Percentiles rank a stretch among this genome's conserved stretches.
phyloP scores from a whole-genome alignment of 352 stramenopile species.

The Globisporangium acanthophoron region DNA sequence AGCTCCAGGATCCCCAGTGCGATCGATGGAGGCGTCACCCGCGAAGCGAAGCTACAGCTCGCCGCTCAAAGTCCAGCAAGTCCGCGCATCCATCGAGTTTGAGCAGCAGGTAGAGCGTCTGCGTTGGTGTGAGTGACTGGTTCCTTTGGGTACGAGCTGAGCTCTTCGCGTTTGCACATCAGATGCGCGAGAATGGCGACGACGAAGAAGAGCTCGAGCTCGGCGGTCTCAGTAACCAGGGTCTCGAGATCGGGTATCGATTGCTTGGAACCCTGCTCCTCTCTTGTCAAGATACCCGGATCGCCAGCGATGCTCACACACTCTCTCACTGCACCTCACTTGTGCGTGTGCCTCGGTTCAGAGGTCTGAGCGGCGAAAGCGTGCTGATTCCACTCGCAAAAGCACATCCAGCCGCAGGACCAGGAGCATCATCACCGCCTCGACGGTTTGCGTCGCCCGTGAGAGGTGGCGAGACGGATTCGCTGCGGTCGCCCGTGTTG shows the following conservation, averaged over 20 bases:
- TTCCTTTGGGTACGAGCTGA: background rate
- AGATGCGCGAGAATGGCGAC: background rate
- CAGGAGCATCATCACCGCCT: conserved; percentile 2
- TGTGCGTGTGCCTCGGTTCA: background rate
- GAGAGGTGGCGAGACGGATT: background rate
- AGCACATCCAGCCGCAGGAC: conserved; percentile 1
- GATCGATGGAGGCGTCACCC: background rate
- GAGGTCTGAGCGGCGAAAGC: conserved; percentile 25
- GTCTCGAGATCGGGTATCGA: conserved; percentile 6
- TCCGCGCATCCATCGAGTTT: background rate
- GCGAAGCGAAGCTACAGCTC: background rate
- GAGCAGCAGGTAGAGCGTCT: conserved; percentile 1
- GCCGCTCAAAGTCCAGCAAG: background rate
- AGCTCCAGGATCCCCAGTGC: conserved; percentile 1
- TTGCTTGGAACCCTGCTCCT: background rate
- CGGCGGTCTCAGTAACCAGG: background rate
- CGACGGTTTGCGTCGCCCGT: background rate
- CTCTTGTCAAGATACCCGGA: background rate
- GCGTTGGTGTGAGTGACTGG: background rate
- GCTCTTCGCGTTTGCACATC: background rate
- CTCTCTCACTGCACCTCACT: no score
- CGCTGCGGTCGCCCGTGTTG: conserved; percentile 1
- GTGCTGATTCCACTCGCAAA: conserved; percentile 31
- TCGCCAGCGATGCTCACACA: no score
- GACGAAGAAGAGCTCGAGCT: conserved; percentile 7